phyloP scores from a whole-genome alignment of 352 stramenopile species.

The Globisporangium camurandrum region DNA sequence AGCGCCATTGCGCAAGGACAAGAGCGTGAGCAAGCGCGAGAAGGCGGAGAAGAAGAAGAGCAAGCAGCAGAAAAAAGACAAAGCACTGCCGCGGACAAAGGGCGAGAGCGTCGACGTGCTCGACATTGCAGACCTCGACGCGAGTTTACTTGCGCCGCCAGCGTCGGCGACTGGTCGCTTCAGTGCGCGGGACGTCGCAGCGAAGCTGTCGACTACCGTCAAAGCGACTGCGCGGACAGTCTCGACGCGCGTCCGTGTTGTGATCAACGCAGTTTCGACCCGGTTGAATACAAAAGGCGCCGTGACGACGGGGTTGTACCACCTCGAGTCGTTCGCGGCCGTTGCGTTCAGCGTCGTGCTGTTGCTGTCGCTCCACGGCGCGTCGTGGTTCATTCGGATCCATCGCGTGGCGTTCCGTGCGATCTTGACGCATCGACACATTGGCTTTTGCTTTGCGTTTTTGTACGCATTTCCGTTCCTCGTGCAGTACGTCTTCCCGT shows the following conservation, averaged over 20 bases:
- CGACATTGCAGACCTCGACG: constrained; percentile 14
- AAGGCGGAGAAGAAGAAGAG: constrained; percentile 34
- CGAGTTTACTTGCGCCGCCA: background rate
- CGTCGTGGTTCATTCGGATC: constrained; percentile 72
- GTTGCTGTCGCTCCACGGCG: constrained; percentile 55
- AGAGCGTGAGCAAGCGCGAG: constrained; percentile 15
- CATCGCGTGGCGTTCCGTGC: constrained; percentile 77
- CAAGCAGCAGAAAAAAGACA: constrained; percentile 44
- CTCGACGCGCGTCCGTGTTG: background rate
- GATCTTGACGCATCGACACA: constrained; percentile 77
- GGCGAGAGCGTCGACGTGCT: constrained; percentile 24
- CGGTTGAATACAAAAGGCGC: constrained; percentile 38
- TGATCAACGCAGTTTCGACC: constrained; percentile 7
- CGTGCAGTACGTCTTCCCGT: constrained; percentile 84
- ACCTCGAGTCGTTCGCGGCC: constrained; percentile 59
- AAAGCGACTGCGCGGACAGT: background rate
- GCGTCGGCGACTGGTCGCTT: background rate
- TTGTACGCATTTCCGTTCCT: constrained; percentile 83
- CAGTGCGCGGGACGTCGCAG: background rate
- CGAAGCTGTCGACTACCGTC: background rate
- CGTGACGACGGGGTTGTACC: constrained; percentile 27
- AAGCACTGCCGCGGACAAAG: constrained; percentile 33
- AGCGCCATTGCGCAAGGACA: constrained; percentile 33
- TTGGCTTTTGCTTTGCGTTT: constrained; percentile 84
- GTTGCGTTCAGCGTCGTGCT: constrained; percentile 64